A percentile compares a stretch with the other conserved stretches of the same genome.
These are phyloP conservation scores for Psidium guajava DNA, from an alignment of 345 rosid species.

Conservation along the genomic window DNA sequence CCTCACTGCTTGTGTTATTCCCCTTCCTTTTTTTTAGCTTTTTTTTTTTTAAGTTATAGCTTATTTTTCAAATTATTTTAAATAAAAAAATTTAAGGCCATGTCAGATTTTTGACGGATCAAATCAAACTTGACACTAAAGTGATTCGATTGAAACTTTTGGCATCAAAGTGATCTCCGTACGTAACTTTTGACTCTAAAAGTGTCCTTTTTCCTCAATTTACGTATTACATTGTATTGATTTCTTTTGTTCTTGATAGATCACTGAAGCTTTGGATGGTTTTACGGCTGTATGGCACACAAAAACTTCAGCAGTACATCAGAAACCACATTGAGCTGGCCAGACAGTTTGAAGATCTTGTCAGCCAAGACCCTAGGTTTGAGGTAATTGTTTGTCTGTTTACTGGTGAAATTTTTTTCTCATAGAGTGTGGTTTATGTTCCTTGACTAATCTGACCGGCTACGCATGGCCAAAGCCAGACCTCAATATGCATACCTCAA, in stretches of 20 bases:
- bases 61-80: too few species aligned
- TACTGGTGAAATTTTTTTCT: background rate
- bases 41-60: too few species aligned
- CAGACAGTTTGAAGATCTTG: slow-evolving; percentile 46
- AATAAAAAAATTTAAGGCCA: too few species aligned
- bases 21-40: too few species aligned
- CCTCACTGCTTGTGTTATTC: too few species aligned
- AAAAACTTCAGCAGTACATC: slow-evolving; percentile 52
- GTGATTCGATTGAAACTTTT: too few species aligned
- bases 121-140: too few species aligned
- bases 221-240: background rate
- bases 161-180: too few species aligned
- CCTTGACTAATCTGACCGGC: background rate
- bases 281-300: slow-evolving; percentile 65
- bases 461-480: background rate
- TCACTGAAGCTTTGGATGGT: slow-evolving; percentile 96
- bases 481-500: background rate
- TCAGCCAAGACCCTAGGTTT: slow-evolving; percentile 54
- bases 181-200: too few species aligned
- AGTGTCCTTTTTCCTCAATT: too few species aligned
- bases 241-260: slow-evolving; percentile 33
- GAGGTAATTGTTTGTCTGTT: slow-evolving; percentile 47
- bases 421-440: background rate
- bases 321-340: slow-evolving; percentile 80
- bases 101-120: too few species aligned